phyloP scores from a whole-genome alignment of 2,329 filamentous ascomycete species.

The Alternaria alternata region DNA sequence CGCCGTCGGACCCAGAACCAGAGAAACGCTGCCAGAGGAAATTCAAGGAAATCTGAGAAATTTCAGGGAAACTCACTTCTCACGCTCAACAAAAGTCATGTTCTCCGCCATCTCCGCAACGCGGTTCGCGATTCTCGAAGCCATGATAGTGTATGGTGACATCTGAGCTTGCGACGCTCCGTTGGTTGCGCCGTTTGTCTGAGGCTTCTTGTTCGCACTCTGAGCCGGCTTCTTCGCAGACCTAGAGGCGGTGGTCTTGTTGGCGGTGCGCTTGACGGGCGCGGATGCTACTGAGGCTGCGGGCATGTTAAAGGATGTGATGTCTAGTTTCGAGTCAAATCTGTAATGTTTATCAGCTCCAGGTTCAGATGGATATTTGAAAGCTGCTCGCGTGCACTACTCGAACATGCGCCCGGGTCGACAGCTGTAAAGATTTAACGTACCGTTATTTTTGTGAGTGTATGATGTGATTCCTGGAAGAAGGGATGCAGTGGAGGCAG shows the following conservation, averaged over 20 bases:
- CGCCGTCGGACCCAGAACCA: constrained; percentile 22
- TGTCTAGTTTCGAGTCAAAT: neutral
- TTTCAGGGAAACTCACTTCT: constrained; percentile 37
- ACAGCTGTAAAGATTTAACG: constrained; percentile 14
- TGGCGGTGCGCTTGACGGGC: constrained; percentile 43
- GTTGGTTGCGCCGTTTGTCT: constrained; percentile 39
- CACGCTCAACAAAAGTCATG: constrained; percentile 60
- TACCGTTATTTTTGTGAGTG: constrained; percentile 16
- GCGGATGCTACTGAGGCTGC: constrained; percentile 46
- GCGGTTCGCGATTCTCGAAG: constrained; percentile 58
- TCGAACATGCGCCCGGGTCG: constrained; percentile 15
- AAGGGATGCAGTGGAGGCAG: neutral
- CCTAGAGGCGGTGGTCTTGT: constrained; percentile 41
- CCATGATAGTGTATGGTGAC: constrained; percentile 62
- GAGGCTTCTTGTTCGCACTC: constrained; percentile 27
- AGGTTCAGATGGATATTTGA: neutral
- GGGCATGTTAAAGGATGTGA: constrained; percentile 36
- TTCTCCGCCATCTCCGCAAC: constrained; percentile 63
- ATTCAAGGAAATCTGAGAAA: neutral
- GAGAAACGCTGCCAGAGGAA: neutral
- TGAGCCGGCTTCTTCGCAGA: constrained; percentile 38
- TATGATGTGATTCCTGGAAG: neutral
- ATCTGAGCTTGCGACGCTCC: constrained; percentile 37
- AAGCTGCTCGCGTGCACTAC: constrained; percentile 31
- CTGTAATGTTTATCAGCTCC: constrained; percentile 10